Evolutionary conservation across 2,329 filamentous ascomycete genomes (phyloP).

Genomic region (Fusarium fracticaudum): DNA sequence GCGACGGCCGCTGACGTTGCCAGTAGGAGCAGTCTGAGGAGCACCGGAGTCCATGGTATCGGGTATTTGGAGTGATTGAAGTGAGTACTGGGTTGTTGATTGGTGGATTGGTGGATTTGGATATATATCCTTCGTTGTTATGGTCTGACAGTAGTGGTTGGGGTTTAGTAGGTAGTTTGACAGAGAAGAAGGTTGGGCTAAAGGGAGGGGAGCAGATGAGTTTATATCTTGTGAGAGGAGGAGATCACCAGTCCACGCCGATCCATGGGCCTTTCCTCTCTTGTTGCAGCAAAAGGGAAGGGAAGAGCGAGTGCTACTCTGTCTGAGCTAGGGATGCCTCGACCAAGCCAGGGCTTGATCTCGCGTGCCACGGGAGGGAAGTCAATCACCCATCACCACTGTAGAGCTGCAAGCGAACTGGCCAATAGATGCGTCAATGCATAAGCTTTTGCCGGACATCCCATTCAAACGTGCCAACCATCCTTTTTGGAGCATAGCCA

Average conservation of each 20-base stretch:
- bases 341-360: conserved; percentile 21
- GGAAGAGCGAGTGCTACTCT: conserved; percentile 13
- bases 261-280: conserved; percentile 7
- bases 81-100: background rate
- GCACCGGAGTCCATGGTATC: conserved; percentile 46
- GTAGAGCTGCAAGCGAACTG: background rate
- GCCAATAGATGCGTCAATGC: conserved; percentile 15
- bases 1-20: conserved; percentile 41
- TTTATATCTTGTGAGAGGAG: conserved; percentile 23
- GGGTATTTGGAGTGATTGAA: background rate
- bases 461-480: conserved; percentile 28
- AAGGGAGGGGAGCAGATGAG: conserved; percentile 6
- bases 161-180: background rate
- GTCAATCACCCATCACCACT: conserved; percentile 32
- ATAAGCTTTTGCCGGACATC: conserved; percentile 28
- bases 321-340: conserved; percentile 9
- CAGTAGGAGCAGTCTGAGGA: conserved; percentile 34
- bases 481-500: conserved; percentile 24
- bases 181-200: background rate
- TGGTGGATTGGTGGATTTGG: background rate
- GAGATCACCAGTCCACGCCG: conserved; percentile 22
- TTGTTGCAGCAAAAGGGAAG: conserved; percentile 5
- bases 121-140: background rate
- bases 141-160: background rate
- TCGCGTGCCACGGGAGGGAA: conserved; percentile 25